Percentiles rank a stretch among this genome's conserved stretches.
Evolutionary conservation across 2,329 filamentous ascomycete genomes (phyloP).

Genomic region (Apiospora rasikravindrae): DNA sequence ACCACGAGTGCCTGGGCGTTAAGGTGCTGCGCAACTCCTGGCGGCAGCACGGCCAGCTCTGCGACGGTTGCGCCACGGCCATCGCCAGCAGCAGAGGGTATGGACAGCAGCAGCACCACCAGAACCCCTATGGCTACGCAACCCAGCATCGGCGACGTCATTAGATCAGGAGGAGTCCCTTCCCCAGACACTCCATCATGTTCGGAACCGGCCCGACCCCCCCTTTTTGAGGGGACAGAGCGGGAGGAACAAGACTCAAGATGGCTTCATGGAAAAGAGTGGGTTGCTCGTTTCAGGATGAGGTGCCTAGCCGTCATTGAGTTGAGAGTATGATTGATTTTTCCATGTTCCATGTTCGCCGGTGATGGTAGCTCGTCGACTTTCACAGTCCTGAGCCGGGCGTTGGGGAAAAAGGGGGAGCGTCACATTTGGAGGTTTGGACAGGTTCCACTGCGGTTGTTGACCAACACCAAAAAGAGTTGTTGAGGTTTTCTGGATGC

Average conservation of each 20-base stretch:
- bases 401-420: background rate
- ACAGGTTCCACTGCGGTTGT: constrained; percentile 1
- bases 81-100: background rate
- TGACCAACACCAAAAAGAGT: background rate
- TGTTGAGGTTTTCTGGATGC: background rate
- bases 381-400: background rate
- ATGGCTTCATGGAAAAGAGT: constrained; percentile 1
- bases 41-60: constrained; percentile 57
- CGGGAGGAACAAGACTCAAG: background rate
- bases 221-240: background rate
- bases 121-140: background rate
- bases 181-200: background rate
- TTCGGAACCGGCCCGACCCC: no score
- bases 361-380: background rate
- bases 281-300: background rate
- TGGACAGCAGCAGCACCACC: background rate
- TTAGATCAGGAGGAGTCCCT: background rate
- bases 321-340: no score
- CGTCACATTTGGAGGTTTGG: background rate
- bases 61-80: constrained; percentile 50
- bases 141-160: background rate
- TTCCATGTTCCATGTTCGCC: background rate
- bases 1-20: constrained; percentile 71
- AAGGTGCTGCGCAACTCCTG: constrained; percentile 68
- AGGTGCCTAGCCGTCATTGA: background rate